Conservation (phyloP, 805 yeast genomes). For the Candida xyloterini region DNA sequence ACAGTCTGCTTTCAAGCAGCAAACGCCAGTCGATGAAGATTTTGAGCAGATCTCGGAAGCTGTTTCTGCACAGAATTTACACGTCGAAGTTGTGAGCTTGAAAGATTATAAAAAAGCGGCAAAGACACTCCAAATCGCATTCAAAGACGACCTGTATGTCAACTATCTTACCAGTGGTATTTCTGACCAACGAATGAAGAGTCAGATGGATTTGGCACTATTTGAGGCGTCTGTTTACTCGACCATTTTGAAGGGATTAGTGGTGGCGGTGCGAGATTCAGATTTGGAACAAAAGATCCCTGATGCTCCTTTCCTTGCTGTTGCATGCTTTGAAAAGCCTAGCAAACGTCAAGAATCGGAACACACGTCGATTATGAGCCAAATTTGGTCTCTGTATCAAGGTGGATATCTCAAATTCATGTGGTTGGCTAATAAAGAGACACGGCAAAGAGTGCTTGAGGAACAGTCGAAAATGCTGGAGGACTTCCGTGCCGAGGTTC, state of each 20-base stretch:
- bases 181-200: constrained; percentile 33
- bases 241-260: constrained; percentile 47
- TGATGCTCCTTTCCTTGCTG: constrained; percentile 48
- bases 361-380: constrained; percentile 31
- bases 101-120: constrained; percentile 55
- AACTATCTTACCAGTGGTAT: constrained; percentile 46
- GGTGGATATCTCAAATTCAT: constrained; percentile 34
- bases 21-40: neutral
- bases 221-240: constrained; percentile 55
- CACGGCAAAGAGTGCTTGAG: constrained; percentile 47
- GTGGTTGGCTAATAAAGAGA: constrained; percentile 38
- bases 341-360: constrained; percentile 13
- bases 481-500: constrained; percentile 41
- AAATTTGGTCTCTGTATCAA: constrained; percentile 33
- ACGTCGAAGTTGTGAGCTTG: constrained; percentile 33
- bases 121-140: constrained; percentile 49
- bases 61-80: constrained; percentile 11
- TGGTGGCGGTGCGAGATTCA: constrained; percentile 48
- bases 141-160: constrained; percentile 53
- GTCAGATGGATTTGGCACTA: constrained; percentile 45
- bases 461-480: constrained; percentile 48
- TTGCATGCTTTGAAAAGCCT: constrained; percentile 46
- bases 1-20: constrained; percentile 18
- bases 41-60: constrained; percentile 1
- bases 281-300: constrained; percentile 41